Evolutionary conservation across 1,139 yeast genomes (phyloP), one percentile per base, ranked within the genome.

Genomic region (Yamadazyma conglobata): DNA sequence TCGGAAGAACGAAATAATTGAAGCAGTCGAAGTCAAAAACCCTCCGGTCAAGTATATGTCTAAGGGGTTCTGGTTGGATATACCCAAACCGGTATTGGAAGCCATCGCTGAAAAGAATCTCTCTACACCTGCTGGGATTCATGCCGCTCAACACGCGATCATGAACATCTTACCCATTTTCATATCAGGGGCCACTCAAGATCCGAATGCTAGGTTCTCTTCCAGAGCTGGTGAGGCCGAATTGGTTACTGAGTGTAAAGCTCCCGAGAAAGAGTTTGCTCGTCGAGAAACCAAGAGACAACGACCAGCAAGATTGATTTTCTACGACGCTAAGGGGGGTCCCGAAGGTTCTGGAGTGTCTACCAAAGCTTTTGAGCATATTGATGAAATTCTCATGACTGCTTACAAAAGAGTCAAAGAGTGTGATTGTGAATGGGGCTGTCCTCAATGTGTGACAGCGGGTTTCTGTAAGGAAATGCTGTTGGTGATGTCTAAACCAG

Each of bases 221-320:
- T 56, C 66, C 2, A 52, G 42, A 25, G 39, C 64, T 6, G 70
- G 70, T 0, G 70, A 64, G 31, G 80, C 82, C 26, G 97, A 89
- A 44, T 70, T 91, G 10, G 73, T 73, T 32, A 87, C 97, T 0
- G 99, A 91, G 54, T 91, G 99, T 55, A 91, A 91, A 47, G 96
- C 97, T 0, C 96, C 98, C 0, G 94, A 86, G 43, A 91, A 91
- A 50, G 98, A 91, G 50, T 85, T 88, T 64, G 85, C 95, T 2
- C 70, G 71, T 25, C 59, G 86, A 15, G 81, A 81, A 47, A 70
- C 88, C 0, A 56, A 57, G 10, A 63, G 98, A 24, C 72, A 73
- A 37, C 59, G 98, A 26, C 97, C 97, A 0, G 95, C 95, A 0
- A 65, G 98, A 33, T 58, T 91, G 26, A 75, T 89, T 2, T 84